phyloP scores from a whole-genome alignment of 768 basidiomycete genomes.

The Stropharia rugosoannulata region DNA sequence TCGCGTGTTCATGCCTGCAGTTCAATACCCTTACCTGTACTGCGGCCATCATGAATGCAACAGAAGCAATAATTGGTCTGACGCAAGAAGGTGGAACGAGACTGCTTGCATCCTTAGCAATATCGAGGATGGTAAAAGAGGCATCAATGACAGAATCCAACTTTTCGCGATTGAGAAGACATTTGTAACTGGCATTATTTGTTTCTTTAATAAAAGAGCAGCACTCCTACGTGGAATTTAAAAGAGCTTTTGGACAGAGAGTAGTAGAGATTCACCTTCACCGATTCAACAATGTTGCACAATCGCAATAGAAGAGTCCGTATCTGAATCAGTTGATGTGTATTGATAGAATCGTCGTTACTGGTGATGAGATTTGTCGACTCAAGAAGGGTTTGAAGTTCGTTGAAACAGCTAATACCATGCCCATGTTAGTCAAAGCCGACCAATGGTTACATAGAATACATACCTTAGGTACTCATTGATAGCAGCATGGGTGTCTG shows the following conservation, averaged over 20 bases:
- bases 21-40: not conserved
- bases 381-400: not conserved
- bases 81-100: not conserved
- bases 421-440: no score
- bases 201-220: not conserved
- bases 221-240: not conserved
- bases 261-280: not conserved
- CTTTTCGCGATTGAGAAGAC: no score
- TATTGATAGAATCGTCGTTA: not conserved
- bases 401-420: no score
- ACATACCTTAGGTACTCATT: not conserved
- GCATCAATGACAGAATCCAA: not conserved
- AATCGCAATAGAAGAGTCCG: not conserved
- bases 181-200: not conserved
- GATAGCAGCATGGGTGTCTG: not conserved
- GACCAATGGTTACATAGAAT: no score
- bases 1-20: not conserved
- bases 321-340: not conserved
- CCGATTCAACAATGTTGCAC: not conserved
- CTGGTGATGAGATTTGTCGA: not conserved
- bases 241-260: not conserved
- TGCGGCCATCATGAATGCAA: not conserved
- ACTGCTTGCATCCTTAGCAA: not conserved
- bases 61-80: not conserved
- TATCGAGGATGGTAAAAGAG: not conserved